These are phyloP conservation scores for Trametes maxima DNA, from an alignment of 768 basidiomycete species.

Conservation along the genomic window DNA sequence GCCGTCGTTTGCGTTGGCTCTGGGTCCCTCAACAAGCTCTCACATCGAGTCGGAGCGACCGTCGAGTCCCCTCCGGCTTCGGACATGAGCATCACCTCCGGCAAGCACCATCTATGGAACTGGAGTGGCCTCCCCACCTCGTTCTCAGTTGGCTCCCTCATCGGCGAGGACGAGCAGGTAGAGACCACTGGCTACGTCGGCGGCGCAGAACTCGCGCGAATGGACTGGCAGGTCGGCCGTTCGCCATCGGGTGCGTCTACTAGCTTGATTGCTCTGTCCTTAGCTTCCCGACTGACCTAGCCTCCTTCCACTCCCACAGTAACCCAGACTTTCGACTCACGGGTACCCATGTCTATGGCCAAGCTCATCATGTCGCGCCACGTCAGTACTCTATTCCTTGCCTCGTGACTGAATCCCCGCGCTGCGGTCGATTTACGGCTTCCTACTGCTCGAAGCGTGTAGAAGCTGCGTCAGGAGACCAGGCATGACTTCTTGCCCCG, in stretches of 20 bases:
- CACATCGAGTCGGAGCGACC: slow-evolving; percentile 22
- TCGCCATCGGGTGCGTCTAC: slow-evolving; percentile 23
- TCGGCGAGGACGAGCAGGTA: slow-evolving; percentile 31
- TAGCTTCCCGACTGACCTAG: slow-evolving; percentile 5
- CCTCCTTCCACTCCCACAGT: slow-evolving; percentile 14
- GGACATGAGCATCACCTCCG: slow-evolving; percentile 16
- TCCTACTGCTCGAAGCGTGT: slow-evolving; percentile 10
- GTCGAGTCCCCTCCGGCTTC: slow-evolving; percentile 14
- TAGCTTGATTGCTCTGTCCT: not conserved
- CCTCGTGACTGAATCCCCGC: slow-evolving; percentile 13
- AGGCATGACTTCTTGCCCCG: not conserved
- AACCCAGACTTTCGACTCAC: slow-evolving; percentile 26
- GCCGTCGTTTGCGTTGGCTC: slow-evolving; percentile 29
- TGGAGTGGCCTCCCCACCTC: slow-evolving; percentile 30
- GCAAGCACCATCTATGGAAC: slow-evolving; percentile 29
- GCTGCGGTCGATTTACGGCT: slow-evolving; percentile 12
- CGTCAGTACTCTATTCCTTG: slow-evolving; percentile 25
- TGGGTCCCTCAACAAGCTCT: slow-evolving; percentile 30
- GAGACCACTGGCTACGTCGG: slow-evolving; percentile 25
- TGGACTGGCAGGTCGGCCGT: slow-evolving; percentile 32
- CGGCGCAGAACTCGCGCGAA: slow-evolving; percentile 29
- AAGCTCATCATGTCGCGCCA: slow-evolving; percentile 37
- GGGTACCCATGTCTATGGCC: slow-evolving; percentile 35
- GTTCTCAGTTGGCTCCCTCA: slow-evolving; percentile 30
- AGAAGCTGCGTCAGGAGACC: slow-evolving; percentile 12